phyloP scores from a whole-genome alignment of 2,329 filamentous ascomycete species.

The Neoascochyta sp. region DNA sequence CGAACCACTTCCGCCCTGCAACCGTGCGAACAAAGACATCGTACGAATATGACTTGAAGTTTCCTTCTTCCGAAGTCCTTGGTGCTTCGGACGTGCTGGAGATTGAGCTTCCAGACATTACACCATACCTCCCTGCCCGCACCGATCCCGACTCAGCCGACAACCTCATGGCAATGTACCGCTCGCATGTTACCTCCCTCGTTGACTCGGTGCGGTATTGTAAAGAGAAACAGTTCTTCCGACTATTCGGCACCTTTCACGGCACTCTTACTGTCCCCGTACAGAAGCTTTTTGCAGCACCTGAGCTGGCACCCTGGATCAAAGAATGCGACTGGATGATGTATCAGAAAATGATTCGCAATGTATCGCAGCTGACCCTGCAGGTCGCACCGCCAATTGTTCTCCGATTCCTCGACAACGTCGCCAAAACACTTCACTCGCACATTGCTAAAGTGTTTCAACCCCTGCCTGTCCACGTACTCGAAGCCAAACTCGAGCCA shows the following conservation, averaged over 20 bases:
- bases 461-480: slow-evolving; percentile 77
- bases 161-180: slow-evolving; percentile 81
- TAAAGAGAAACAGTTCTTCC: slow-evolving; percentile 95
- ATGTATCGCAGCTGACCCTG: slow-evolving; percentile 81
- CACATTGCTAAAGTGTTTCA: slow-evolving; percentile 85
- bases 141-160: slow-evolving; percentile 85
- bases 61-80: slow-evolving; percentile 57
- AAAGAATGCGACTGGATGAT: slow-evolving; percentile 92
- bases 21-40: slow-evolving; percentile 44
- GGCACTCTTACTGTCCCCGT: slow-evolving; percentile 96
- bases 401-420: slow-evolving; percentile 79
- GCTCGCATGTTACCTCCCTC: slow-evolving; percentile 90
- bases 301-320: slow-evolving; percentile 83
- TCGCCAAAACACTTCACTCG: slow-evolving; percentile 73
- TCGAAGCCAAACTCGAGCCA: slow-evolving; percentile 81
- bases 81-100: slow-evolving; percentile 62
- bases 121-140: slow-evolving; percentile 71
- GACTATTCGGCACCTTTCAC: slow-evolving; percentile 90
- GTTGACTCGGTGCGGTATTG: slow-evolving; percentile 95
- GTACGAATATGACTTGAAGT: slow-evolving; percentile 61
- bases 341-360: slow-evolving; percentile 95
- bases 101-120: slow-evolving; percentile 80
- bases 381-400: slow-evolving; percentile 89
- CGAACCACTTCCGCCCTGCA: slow-evolving; percentile 39
- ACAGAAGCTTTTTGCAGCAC: slow-evolving; percentile 82